Conservation (phyloP, 1,284 basidiomycete species). For the Vanrija sp. region DNA sequence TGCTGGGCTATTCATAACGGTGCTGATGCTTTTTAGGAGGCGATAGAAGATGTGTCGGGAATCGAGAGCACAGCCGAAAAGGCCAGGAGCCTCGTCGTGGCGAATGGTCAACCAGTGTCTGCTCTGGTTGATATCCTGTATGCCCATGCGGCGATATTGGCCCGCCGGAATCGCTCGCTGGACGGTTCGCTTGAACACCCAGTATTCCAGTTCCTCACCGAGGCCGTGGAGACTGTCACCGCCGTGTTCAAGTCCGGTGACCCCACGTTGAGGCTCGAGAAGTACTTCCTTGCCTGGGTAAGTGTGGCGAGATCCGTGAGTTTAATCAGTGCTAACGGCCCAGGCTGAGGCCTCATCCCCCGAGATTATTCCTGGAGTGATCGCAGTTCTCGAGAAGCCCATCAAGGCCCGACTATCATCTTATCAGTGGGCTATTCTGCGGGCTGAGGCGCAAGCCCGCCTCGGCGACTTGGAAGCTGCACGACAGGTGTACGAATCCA, state of each 20-base stretch:
- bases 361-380: slow-evolving; percentile 21
- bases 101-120: slow-evolving; percentile 4
- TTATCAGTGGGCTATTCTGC: slow-evolving; percentile 30
- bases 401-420: slow-evolving; percentile 23
- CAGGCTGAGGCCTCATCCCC: slow-evolving; percentile 32
- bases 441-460: slow-evolving; percentile 49
- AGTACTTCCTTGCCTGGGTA: slow-evolving; percentile 69
- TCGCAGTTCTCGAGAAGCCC: slow-evolving; percentile 27
- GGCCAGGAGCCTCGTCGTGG: slow-evolving; percentile 9
- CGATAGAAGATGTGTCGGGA: neutral
- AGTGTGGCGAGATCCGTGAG: slow-evolving; percentile 33
- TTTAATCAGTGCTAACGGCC: neutral
- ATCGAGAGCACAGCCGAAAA: slow-evolving; percentile 9
- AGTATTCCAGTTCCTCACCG: slow-evolving; percentile 9
- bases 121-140: slow-evolving; percentile 16
- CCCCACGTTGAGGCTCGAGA: slow-evolving; percentile 68
- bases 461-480: slow-evolving; percentile 59
- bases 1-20: too few relatives aligned
- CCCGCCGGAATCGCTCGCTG: slow-evolving; percentile 9
- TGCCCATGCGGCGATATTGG: slow-evolving; percentile 11
- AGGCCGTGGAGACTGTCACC: slow-evolving; percentile 24
- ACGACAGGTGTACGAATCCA: slow-evolving; percentile 62
- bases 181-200: slow-evolving; percentile 13
- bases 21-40: slow-evolving; percentile 8
- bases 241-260: slow-evolving; percentile 55